These are phyloP conservation scores for Endotrypanum monterogeii DNA, from an alignment of 208 protist genomes.

Conservation along the genomic window DNA sequence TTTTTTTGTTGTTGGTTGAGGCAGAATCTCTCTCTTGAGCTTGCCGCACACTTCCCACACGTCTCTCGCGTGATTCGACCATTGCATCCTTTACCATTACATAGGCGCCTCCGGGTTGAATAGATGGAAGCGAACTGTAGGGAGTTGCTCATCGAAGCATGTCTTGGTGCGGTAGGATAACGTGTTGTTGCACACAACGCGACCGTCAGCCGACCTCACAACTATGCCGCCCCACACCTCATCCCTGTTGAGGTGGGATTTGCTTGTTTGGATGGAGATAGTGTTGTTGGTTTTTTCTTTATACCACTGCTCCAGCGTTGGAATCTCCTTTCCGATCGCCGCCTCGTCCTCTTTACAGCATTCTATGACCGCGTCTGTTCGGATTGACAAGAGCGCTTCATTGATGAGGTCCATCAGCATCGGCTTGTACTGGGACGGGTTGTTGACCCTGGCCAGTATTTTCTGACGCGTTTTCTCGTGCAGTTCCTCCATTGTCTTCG, in stretches of 20 bases:
- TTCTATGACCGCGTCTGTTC: conserved; percentile 68
- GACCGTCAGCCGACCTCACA: conserved; percentile 65
- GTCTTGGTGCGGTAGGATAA: conserved; percentile 82
- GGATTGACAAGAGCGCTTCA: conserved; percentile 78
- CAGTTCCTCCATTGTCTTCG: conserved; percentile 77
- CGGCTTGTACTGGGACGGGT: conserved; percentile 63
- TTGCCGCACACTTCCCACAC: neutral
- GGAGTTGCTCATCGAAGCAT: conserved; percentile 89
- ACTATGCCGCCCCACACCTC: conserved; percentile 85
- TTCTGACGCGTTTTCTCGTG: conserved; percentile 69
- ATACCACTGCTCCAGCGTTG: conserved; percentile 75
- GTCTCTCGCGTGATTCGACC: conserved; percentile 2
- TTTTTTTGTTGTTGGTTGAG: neutral
- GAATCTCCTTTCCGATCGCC: conserved; percentile 44
- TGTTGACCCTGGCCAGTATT: conserved; percentile 53
- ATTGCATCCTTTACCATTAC: conserved; percentile 2
- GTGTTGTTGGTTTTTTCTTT: conserved; percentile 41
- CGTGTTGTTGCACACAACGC: conserved; percentile 91
- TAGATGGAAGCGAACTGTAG: conserved; percentile 85
- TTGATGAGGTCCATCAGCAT: conserved; percentile 69
- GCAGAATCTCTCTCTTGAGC: neutral
- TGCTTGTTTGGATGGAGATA: conserved; percentile 52
- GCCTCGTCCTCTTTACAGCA: conserved; percentile 76
- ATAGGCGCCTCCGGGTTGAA: conserved; percentile 69
- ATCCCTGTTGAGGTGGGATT: conserved; percentile 62